phyloP scores from a whole-genome alignment of 164 flowering plant genomes.

The Litsea cubeba region DNA sequence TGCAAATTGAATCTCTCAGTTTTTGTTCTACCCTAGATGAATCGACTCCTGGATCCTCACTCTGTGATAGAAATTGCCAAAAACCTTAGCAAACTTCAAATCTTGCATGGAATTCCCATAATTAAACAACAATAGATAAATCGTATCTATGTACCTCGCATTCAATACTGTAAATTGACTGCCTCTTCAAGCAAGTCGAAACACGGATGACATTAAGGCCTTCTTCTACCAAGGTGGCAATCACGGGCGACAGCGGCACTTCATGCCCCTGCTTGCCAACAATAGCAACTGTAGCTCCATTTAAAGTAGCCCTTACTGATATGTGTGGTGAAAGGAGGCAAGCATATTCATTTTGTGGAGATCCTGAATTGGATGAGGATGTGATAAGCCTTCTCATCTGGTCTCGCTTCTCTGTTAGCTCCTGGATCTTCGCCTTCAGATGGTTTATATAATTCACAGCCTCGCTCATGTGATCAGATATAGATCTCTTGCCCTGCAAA shows the following conservation, averaged over 20 bases:
- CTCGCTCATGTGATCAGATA: conserved; percentile 33
- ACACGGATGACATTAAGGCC: conserved; percentile 35
- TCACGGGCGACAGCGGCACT: conserved; percentile 24
- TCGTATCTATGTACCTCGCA: conserved; percentile 32
- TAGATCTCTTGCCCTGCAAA: conserved; percentile 39
- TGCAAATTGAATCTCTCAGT: conserved; percentile 3
- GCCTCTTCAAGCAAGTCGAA: conserved; percentile 26
- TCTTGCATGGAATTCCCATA: background rate
- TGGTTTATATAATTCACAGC: conserved; percentile 31
- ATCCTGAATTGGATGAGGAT: background rate
- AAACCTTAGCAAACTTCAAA: too few species aligned
- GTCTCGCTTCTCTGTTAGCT: conserved; percentile 25
- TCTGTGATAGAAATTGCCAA: background rate
- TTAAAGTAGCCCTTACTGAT: conserved; percentile 17
- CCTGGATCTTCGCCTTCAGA: conserved; percentile 21
- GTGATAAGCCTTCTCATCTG: conserved; percentile 9
- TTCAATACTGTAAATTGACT: conserved; percentile 27
- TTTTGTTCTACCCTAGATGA: conserved; percentile 5
- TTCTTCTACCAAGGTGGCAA: conserved; percentile 25
- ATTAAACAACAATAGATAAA: background rate
- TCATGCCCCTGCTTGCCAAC: conserved; percentile 9
- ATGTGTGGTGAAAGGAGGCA: conserved; percentile 10
- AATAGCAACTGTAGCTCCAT: conserved; percentile 28
- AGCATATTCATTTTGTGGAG: background rate
- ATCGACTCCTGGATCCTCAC: background rate